phyloP scores from a whole-genome alignment of 352 stramenopile species.

The Pythium brachiatum region DNA sequence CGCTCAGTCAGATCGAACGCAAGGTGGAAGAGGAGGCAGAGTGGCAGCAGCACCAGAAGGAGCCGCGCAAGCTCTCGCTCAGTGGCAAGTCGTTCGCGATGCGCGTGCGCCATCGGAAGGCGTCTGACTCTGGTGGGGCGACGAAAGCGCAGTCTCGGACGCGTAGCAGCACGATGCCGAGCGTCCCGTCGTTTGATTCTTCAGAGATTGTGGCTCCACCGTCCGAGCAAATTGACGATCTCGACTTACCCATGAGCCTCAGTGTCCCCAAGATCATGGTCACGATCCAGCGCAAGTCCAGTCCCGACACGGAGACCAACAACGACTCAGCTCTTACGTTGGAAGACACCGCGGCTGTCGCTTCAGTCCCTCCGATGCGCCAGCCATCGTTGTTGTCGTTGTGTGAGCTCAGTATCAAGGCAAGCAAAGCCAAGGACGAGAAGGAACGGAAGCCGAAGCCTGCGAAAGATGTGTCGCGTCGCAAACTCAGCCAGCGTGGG shows the following conservation, averaged over 20 bases:
- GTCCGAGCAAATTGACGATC: not conserved
- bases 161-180: not conserved
- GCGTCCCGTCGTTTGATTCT: not conserved
- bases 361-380: not conserved
- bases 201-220: not conserved
- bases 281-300: conserved; percentile 20
- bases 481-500: not conserved
- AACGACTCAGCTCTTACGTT: not conserved
- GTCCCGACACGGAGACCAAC: not conserved
- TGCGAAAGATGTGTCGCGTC: not conserved
- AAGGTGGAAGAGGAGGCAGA: conserved; percentile 5
- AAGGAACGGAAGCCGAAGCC: not conserved
- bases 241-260: not conserved
- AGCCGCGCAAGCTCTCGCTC: conserved; percentile 1
- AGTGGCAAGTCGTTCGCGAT: conserved; percentile 21
- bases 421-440: not conserved
- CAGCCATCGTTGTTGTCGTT: not conserved
- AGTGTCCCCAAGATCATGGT: conserved; percentile 20
- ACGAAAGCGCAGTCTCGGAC: not conserved
- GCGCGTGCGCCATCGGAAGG: conserved; percentile 4
- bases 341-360: not conserved
- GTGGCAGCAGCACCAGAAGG: not conserved
- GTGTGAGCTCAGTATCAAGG: not conserved
- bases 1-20: not conserved
- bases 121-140: not conserved